These are phyloP conservation scores for Paxillus rubicundulus DNA, from an alignment of 768 basidiomycete genomes.

Conservation along the genomic window DNA sequence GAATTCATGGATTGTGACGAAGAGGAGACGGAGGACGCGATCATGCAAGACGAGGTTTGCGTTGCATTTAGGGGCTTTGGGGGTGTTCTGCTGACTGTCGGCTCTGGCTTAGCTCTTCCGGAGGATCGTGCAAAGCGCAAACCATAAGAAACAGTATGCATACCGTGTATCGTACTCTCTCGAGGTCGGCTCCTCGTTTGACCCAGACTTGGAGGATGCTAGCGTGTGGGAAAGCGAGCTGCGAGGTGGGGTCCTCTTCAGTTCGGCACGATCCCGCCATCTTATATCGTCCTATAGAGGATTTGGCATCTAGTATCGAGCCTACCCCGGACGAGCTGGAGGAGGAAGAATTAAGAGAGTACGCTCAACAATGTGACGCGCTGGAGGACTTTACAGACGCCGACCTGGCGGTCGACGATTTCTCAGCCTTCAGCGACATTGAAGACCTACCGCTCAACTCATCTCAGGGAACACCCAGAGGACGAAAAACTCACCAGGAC, in stretches of 20 bases:
- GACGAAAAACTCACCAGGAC: neutral
- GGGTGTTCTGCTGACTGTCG: conserved; percentile 7
- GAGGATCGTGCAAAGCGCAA: conserved; percentile 58
- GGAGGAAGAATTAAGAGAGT: conserved; percentile 56
- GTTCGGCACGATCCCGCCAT: neutral
- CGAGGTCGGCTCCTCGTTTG: conserved; percentile 75
- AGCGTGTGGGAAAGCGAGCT: conserved; percentile 60
- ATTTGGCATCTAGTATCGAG: conserved; percentile 8
- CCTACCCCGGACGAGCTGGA: conserved; percentile 47
- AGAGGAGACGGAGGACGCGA: conserved; percentile 55
- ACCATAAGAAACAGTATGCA: conserved; percentile 46
- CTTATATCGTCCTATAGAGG: conserved; percentile 8
- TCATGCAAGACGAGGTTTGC: conserved; percentile 64
- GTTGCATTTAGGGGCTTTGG: conserved; percentile 2
- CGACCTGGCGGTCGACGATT: conserved; percentile 17
- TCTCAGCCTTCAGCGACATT: conserved; percentile 16
- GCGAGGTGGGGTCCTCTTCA: conserved; percentile 32
- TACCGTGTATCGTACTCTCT: conserved; percentile 62
- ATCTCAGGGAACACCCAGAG: neutral
- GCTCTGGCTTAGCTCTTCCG: conserved; percentile 53
- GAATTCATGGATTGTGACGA: conserved; percentile 48
- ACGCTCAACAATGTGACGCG: conserved; percentile 52
- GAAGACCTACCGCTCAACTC: conserved; percentile 13
- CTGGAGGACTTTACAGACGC: conserved; percentile 50
- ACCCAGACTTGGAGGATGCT: conserved; percentile 68